These are phyloP conservation scores for Diplodia intermedia DNA, from an alignment of 2,329 filamentous ascomycete genomes.

Conservation along the genomic window DNA sequence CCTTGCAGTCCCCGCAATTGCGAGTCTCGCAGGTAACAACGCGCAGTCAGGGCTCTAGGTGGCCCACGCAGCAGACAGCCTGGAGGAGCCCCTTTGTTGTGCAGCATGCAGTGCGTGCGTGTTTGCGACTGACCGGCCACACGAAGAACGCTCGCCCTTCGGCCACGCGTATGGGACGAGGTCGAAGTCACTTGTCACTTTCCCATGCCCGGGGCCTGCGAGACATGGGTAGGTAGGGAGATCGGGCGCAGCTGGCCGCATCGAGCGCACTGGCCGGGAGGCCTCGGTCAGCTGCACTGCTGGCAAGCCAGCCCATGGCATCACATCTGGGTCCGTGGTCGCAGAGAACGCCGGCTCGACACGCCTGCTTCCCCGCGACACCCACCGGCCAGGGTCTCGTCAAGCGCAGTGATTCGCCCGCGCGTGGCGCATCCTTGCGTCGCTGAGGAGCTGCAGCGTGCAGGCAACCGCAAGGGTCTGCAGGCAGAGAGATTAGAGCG, in stretches of 20 bases:
- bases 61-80: constrained; percentile 5
- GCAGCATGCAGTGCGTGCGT: constrained; percentile 20
- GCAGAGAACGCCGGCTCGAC: constrained; percentile 27
- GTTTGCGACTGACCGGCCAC: constrained; percentile 8
- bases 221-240: constrained; percentile 12
- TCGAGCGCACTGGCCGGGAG: constrained; percentile 13
- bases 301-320: neutral
- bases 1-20: constrained; percentile 14
- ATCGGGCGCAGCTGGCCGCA: constrained; percentile 16
- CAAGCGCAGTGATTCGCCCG: constrained; percentile 15
- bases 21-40: constrained; percentile 6
- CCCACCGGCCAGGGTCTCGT: constrained; percentile 2
- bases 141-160: neutral
- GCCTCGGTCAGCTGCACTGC: constrained; percentile 10
- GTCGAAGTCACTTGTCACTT: constrained; percentile 19
- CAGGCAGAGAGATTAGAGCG: constrained; percentile 14
- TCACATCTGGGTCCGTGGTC: constrained; percentile 7
- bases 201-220: constrained; percentile 16
- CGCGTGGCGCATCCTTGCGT: constrained; percentile 13
- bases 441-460: constrained; percentile 11
- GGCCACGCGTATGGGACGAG: constrained; percentile 7
- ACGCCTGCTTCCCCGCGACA: constrained; percentile 26
- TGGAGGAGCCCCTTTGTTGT: constrained; percentile 14
- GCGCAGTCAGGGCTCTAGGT: neutral
- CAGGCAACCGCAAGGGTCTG: constrained; percentile 20